Conservation (phyloP, 1,284 basidiomycete genomes). For the Ganoderma sp. region DNA sequence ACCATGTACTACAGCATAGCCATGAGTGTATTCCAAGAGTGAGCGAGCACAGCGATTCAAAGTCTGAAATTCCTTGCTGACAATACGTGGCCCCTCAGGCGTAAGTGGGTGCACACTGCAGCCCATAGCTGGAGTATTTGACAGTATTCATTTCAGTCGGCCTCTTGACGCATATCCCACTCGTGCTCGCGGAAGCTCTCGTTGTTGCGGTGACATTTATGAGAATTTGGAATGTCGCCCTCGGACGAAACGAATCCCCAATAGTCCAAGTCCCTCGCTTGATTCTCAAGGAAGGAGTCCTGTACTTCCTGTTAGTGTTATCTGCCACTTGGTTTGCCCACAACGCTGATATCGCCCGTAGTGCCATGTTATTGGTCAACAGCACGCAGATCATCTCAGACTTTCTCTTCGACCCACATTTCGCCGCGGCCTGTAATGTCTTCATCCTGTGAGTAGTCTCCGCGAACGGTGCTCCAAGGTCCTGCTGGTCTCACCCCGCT, state of each 20-base stretch:
- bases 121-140: neutral
- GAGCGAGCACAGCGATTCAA: neutral
- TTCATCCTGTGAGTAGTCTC: conserved; percentile 12
- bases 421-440: neutral
- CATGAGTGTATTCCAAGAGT: neutral
- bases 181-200: conserved; percentile 8
- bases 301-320: conserved; percentile 16
- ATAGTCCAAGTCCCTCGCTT: conserved; percentile 4
- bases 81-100: neutral
- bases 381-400: conserved; percentile 6
- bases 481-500: neutral
- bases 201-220: conserved; percentile 14
- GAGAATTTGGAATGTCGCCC: conserved; percentile 9
- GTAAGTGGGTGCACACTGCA: neutral
- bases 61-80: neutral
- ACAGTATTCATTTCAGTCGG: neutral
- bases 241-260: neutral
- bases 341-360: neutral
- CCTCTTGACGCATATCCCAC: neutral
- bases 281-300: conserved; percentile 16
- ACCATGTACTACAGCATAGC: neutral
- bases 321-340: neutral
- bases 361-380: conserved; percentile 16
- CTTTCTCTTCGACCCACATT: neutral
- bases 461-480: too few relatives aligned